Conservation (phyloP, 2,329 filamentous ascomycete genomes). For the Aspergillus versicolor region DNA sequence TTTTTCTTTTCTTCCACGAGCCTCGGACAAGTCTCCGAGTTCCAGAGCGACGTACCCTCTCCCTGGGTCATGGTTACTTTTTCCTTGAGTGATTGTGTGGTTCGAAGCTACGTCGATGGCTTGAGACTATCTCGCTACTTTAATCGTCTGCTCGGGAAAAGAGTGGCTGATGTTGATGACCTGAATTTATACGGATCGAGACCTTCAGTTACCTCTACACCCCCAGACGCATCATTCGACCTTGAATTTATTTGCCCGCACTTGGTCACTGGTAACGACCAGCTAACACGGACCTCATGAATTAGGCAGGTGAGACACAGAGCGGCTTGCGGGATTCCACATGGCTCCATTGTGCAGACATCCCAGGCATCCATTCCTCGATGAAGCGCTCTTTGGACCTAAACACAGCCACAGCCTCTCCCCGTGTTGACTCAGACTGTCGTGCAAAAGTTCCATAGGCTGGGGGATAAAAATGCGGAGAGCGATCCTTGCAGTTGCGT, state of each 20-base stretch:
- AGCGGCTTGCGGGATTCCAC: not conserved
- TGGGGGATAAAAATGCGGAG: conserved; percentile 2
- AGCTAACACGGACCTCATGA: not conserved
- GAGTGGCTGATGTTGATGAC: not conserved
- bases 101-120: not conserved
- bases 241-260: not conserved
- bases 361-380: not conserved
- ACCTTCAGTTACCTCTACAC: not conserved
- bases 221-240: not conserved
- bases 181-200: not conserved
- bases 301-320: not conserved
- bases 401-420: conserved; percentile 2
- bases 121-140: not conserved
- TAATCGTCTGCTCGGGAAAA: not conserved
- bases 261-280: not conserved
- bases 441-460: conserved; percentile 7
- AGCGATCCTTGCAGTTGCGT: conserved; percentile 7
- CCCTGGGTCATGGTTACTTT: conserved; percentile 1
- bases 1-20: not conserved
- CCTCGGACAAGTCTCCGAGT: not conserved
- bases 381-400: not conserved
- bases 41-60: not conserved
- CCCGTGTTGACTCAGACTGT: not conserved
- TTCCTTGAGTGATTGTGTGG: not conserved
- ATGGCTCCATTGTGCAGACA: conserved; percentile 6